A percentile compares a stretch with the other conserved stretches of the same genome.
These are phyloP conservation scores for Chlorella sp. DNA, from an alignment of 139 green algal genomes.

Conservation along the genomic window DNA sequence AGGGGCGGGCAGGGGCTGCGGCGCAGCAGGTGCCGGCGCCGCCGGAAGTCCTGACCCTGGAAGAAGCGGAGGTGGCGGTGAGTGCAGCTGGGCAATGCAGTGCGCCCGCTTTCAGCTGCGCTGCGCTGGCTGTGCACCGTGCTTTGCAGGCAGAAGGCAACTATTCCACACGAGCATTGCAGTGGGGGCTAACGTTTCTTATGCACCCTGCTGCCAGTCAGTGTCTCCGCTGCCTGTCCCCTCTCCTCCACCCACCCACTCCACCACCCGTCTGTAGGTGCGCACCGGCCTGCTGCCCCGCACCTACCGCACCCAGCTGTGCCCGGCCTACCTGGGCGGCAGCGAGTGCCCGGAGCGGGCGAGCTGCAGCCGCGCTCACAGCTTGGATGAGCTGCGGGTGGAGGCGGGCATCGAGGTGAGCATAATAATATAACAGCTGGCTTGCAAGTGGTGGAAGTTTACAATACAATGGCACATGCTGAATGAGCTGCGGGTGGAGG, in stretches of 20 bases:
- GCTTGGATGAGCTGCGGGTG: not conserved
- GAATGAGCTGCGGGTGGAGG: slow-evolving; percentile 1
- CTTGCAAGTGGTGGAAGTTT: too few species aligned
- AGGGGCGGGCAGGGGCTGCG: not conserved
- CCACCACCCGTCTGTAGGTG: not conserved
- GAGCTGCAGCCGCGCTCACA: not conserved
- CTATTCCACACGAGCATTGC: too few species aligned
- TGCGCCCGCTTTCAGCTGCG: too few species aligned
- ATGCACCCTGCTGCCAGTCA: too few species aligned
- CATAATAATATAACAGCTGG: too few species aligned
- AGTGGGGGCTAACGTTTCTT: too few species aligned
- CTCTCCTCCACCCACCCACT: too few species aligned
- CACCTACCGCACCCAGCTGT: slow-evolving; percentile 19
- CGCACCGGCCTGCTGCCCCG: not conserved
- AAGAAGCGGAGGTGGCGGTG: slow-evolving; percentile 26
- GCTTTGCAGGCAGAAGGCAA: too few species aligned
- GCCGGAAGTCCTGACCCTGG: not conserved
- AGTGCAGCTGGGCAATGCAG: not conserved
- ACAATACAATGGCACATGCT: too few species aligned
- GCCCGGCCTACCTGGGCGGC: not conserved
- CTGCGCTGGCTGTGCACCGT: too few species aligned
- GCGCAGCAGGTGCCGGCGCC: not conserved
- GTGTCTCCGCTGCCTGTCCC: too few species aligned
- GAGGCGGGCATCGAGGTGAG: slow-evolving; percentile 13
- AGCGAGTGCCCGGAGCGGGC: not conserved